Evolutionary conservation across 2,329 filamentous ascomycete species (phyloP).

Genomic region (Penicillium sp.): DNA sequence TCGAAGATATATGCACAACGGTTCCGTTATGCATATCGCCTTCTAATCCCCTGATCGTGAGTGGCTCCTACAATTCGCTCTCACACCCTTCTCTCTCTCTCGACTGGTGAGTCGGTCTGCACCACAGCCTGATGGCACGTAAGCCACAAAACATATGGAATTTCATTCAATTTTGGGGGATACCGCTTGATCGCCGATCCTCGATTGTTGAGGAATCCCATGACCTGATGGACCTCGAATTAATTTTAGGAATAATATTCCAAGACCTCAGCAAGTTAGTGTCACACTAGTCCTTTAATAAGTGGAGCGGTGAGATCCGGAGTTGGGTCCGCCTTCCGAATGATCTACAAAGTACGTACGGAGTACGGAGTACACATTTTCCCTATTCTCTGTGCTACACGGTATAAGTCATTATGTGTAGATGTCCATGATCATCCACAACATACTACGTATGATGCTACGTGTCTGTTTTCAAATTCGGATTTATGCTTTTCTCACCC

Average conservation of each 20-base stretch:
- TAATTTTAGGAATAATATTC: neutral
- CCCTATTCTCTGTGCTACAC: slow-evolving; percentile 1
- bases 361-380: neutral
- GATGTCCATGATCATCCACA: neutral
- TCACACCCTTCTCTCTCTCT: neutral
- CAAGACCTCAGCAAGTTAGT: neutral
- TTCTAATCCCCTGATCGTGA: slow-evolving; percentile 3
- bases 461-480: neutral
- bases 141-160: neutral
- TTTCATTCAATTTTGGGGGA: neutral
- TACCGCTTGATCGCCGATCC: neutral
- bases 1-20: neutral
- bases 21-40: neutral
- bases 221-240: neutral
- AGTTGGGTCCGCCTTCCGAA: slow-evolving; percentile 4
- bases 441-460: neutral
- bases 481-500: neutral
- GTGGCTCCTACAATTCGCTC: slow-evolving; percentile 1
- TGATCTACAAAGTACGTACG: neutral
- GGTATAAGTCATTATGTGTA: neutral
- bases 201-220: slow-evolving; percentile 16
- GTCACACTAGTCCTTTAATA: neutral
- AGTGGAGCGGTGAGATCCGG: slow-evolving; percentile 19
- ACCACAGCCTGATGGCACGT: neutral
- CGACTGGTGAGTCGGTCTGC: neutral